Base-by-base conservation (phyloP, 306 rosid species). In the Fagus sylvatica region DNA sequence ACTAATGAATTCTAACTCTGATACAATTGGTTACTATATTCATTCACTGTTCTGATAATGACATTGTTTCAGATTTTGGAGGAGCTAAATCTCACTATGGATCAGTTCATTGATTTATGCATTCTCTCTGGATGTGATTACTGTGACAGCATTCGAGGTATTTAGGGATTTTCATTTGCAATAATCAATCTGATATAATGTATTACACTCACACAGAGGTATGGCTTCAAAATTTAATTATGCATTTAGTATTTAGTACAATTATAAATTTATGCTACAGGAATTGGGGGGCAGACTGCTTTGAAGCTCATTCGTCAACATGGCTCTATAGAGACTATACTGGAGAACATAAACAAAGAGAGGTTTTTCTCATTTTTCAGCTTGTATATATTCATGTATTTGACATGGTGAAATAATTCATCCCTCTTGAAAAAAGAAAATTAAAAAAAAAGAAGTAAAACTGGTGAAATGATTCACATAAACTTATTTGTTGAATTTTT, bases 41-140 rank as follows among this genome's bases (percentile, higher is more conserved):
- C 56, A 48, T 80, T 74, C 56, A 34, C 55, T 70, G 62, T 70
- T 61, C 67, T 77, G 82, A 61, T 84, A 71, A 60, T 75, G 78
- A 6, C 73, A 9, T 49, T 53, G 83, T 79, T 85, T 81, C 76
- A 95, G 98, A 78, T 91, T 82, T 88, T 95, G 93, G 98, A 92
- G 89, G 98, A 81, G 84, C 87, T 95, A 76, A 84, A 84, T 77
- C 85, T 92, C 74, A 87, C 88, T 76, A 91, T 92, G 98, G 98
- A 95, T 77, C 98, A 95, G 75, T 95, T 95, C 87, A 90, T 95
- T 76, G 98, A 95, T 74, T 82, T 95, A 74, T 95, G 98, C 85
- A 95, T 95, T 88, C 98, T 95, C 74, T 92, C 97, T 79, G 97
- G 98, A 72, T 95, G 98, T 76, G 98, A 95, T 83, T 95, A 95